Conservation (phyloP, 2,329 filamentous ascomycete species). For the Ustulina deusta region DNA sequence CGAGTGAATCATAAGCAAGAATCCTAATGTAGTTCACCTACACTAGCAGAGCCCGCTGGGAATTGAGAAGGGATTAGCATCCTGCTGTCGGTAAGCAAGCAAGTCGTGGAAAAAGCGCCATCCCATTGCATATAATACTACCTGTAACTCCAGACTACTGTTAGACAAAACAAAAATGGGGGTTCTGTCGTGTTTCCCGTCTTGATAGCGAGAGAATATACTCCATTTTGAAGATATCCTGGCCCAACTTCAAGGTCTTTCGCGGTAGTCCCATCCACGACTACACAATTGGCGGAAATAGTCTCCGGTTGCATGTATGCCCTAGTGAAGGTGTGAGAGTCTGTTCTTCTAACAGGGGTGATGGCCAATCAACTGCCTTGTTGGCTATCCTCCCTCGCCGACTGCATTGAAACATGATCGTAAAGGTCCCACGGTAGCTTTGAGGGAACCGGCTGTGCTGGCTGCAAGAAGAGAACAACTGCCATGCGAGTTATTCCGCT, state of each 20-base stretch:
- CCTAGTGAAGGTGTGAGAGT: too few relatives aligned
- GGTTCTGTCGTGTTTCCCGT: background rate
- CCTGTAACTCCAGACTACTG: background rate
- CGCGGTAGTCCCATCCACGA: too few relatives aligned
- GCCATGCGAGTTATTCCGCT: background rate
- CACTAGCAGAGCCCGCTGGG: background rate
- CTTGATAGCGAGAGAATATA: conserved; percentile 1
- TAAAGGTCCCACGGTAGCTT: too few relatives aligned
- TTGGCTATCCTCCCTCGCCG: background rate
- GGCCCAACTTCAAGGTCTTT: too few relatives aligned
- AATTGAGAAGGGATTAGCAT: conserved; percentile 25
- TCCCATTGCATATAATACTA: background rate
- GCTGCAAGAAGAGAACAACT: background rate
- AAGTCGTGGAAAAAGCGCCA: conserved; percentile 4
- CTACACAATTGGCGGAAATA: background rate
- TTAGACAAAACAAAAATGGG: background rate
- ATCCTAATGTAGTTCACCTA: background rate
- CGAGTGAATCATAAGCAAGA: conserved; percentile 1
- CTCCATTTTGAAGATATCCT: background rate
- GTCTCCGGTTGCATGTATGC: background rate
- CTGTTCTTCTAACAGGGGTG: background rate
- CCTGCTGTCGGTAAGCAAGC: conserved; percentile 4
- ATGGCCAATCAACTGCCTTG: background rate
- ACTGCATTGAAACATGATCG: too few relatives aligned
- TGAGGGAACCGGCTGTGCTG: too few relatives aligned